A percentile compares a stretch with the other conserved stretches of the same genome.
phyloP scores from a whole-genome alignment of 768 basidiomycete genomes.

The Collybiopsis luxurians region DNA sequence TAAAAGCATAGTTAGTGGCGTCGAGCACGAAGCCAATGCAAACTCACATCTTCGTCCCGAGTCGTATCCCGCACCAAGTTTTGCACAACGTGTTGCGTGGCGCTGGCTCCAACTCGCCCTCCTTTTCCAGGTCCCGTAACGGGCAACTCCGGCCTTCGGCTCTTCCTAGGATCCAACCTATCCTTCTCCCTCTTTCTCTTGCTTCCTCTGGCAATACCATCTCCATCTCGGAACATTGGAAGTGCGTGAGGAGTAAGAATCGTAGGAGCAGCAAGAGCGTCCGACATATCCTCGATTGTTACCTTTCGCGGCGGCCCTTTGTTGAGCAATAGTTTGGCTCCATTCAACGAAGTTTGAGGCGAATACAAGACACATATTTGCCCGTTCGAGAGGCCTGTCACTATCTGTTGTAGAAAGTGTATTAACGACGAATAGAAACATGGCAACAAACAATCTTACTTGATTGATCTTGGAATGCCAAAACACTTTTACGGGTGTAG shows the following conservation, averaged over 20 bases:
- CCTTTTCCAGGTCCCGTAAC: conserved; percentile 92
- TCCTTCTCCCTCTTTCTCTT: conserved; percentile 93
- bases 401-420: conserved; percentile 51
- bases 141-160: conserved; percentile 87
- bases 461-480: conserved; percentile 99
- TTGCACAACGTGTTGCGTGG: conserved; percentile 96
- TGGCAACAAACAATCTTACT: conserved; percentile 42
- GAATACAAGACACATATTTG: conserved; percentile 91
- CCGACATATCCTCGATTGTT: conserved; percentile 86
- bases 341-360: conserved; percentile 84
- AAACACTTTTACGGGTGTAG: conserved; percentile 82
- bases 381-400: conserved; percentile 86
- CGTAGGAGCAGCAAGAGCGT: conserved; percentile 78
- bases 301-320: conserved; percentile 84
- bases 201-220: conserved; percentile 62
- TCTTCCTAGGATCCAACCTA: conserved; percentile 86
- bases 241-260: conserved; percentile 92
- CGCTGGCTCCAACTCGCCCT: conserved; percentile 93
- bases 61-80: conserved; percentile 90
- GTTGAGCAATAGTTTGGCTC: conserved; percentile 84
- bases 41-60: conserved; percentile 92
- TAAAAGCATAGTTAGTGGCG: conserved; percentile 31
- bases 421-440: neutral
- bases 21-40: conserved; percentile 13
- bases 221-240: conserved; percentile 89